phyloP scores from a whole-genome alignment of 257 asterid species.

The Catharanthus roseus region DNA sequence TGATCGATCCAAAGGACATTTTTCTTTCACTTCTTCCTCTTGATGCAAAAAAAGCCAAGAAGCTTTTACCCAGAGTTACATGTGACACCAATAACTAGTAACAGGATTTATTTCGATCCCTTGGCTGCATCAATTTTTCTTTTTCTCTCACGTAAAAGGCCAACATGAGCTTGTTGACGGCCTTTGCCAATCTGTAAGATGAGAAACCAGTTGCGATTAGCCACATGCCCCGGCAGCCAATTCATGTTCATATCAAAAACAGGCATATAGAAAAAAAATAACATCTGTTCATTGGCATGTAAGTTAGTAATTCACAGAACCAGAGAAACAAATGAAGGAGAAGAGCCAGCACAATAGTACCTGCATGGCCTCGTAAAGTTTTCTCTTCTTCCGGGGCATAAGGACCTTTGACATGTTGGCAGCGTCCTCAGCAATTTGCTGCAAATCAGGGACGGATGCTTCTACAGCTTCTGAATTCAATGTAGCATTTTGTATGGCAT shows the following conservation, averaged over 20 bases:
- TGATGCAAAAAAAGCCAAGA: neutral
- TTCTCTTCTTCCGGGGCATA: conserved; percentile 63
- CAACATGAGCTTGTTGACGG: conserved; percentile 31
- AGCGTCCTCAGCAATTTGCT: conserved; percentile 52
- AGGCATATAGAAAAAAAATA: neutral
- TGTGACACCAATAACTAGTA: neutral
- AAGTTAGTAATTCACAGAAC: neutral
- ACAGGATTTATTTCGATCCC: conserved; percentile 20
- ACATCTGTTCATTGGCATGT: neutral
- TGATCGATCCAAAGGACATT: neutral
- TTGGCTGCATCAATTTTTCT: conserved; percentile 42
- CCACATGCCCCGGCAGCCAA: neutral
- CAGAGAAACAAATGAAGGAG: neutral
- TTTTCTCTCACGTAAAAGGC: conserved; percentile 42
- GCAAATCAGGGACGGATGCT: conserved; percentile 32
- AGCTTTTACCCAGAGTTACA: neutral
- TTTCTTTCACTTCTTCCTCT: neutral
- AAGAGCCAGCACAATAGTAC: conserved; percentile 27
- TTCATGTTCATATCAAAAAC: neutral
- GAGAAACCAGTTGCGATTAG: conserved; percentile 12
- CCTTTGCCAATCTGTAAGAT: conserved; percentile 49
- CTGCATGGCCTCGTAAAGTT: conserved; percentile 58
- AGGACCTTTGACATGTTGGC: conserved; percentile 35
- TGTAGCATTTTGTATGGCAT: conserved; percentile 14
- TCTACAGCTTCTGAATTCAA: conserved; percentile 34